A percentile compares a stretch with the other conserved stretches of the same genome.
phyloP scores from a whole-genome alignment of 2,329 filamentous ascomycete species.

The Zymoseptoria crescenta region DNA sequence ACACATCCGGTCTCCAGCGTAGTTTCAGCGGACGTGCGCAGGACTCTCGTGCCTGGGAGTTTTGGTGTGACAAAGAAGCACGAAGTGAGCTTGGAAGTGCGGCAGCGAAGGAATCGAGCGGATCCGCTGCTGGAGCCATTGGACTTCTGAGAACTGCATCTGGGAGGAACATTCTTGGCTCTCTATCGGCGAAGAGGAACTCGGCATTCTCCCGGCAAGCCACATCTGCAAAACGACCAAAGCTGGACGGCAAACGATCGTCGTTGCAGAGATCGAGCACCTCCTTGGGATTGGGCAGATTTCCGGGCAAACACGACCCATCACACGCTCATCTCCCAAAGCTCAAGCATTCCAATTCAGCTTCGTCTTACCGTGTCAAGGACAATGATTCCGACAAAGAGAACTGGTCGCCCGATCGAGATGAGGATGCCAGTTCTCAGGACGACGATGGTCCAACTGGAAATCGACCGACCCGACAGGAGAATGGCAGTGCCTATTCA shows the following conservation, averaged over 20 bases:
- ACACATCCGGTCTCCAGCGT: conserved; percentile 33
- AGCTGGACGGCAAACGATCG: conserved; percentile 37
- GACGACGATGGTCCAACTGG: background rate
- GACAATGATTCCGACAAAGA: conserved; percentile 87
- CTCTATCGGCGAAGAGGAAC: conserved; percentile 60
- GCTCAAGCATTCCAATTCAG: conserved; percentile 25
- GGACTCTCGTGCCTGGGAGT: conserved; percentile 85
- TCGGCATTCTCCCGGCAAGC: conserved; percentile 28
- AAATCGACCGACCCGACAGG: background rate
- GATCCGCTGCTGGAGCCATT: conserved; percentile 74
- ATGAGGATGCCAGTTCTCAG: conserved; percentile 11
- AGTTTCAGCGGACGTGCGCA: conserved; percentile 63
- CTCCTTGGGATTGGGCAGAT: conserved; percentile 26
- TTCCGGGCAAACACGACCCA: conserved; percentile 16
- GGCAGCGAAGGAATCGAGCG: conserved; percentile 70
- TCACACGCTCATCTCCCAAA: conserved; percentile 7
- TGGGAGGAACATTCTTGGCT: conserved; percentile 43
- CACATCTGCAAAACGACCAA: conserved; percentile 33
- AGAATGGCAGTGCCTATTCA: background rate
- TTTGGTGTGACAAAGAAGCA: conserved; percentile 73
- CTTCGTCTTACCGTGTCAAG: conserved; percentile 37
- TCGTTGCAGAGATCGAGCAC: conserved; percentile 25
- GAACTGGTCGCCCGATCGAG: conserved; percentile 61
- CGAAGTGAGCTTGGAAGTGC: conserved; percentile 73
- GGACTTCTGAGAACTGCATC: conserved; percentile 68